These are phyloP conservation scores for Phytophthora quininea DNA, from an alignment of 352 stramenopile genomes.

Conservation along the genomic window DNA sequence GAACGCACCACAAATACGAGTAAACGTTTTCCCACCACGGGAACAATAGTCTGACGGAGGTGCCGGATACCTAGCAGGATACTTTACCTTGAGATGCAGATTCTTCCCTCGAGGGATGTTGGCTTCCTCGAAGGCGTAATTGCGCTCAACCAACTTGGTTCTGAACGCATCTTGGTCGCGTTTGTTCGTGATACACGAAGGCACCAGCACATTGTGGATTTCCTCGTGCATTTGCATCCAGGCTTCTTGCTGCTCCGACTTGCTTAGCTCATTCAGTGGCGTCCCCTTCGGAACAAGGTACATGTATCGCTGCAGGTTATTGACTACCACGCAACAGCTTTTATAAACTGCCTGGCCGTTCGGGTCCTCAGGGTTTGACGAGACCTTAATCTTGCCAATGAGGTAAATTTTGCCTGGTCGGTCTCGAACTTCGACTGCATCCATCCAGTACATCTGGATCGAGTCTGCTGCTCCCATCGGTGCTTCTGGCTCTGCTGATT, in stretches of 20 bases:
- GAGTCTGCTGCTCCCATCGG: slow-evolving; percentile 55
- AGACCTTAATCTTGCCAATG: slow-evolving; percentile 95
- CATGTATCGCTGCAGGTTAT: slow-evolving; percentile 95
- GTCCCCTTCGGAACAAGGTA: slow-evolving; percentile 89
- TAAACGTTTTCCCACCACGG: slow-evolving; percentile 91
- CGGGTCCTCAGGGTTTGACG: slow-evolving; percentile 26
- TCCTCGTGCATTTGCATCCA: slow-evolving; percentile 91
- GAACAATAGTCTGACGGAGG: slow-evolving; percentile 85
- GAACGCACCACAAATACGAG: slow-evolving; percentile 95
- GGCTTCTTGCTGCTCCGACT: slow-evolving; percentile 86
- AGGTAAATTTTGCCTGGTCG: slow-evolving; percentile 95
- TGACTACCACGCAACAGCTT: slow-evolving; percentile 97
- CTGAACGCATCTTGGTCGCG: slow-evolving; percentile 89
- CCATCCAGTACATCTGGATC: slow-evolving; percentile 97
- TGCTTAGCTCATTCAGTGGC: slow-evolving; percentile 87
- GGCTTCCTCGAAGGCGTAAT: slow-evolving; percentile 98
- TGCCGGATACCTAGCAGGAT: slow-evolving; percentile 92
- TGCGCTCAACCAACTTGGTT: slow-evolving; percentile 95
- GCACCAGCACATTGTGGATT: slow-evolving; percentile 91
- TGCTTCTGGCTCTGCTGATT: slow-evolving; percentile 36
- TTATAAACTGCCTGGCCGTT: slow-evolving; percentile 76
- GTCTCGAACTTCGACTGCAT: slow-evolving; percentile 95
- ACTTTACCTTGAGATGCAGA: slow-evolving; percentile 98
- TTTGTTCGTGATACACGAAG: slow-evolving; percentile 73
- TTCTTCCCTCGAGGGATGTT: slow-evolving; percentile 95